phyloP scores from a whole-genome alignment of 257 asterid genomes.

The Ballota nigra region DNA sequence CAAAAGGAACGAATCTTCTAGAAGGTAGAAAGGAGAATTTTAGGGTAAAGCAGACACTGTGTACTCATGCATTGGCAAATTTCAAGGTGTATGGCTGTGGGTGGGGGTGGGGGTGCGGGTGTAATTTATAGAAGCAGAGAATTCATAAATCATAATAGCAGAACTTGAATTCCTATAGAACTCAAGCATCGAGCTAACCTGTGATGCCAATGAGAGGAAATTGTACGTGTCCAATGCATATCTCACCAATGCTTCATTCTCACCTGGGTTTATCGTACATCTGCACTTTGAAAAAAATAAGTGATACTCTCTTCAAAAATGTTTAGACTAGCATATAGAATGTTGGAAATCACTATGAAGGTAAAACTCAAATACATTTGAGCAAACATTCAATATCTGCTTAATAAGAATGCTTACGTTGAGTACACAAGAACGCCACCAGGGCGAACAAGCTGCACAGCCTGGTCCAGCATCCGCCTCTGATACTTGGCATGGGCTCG shows the following conservation, averaged over 20 bases:
- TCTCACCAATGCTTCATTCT: slow-evolving; percentile 93
- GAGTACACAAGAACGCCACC: slow-evolving; percentile 96
- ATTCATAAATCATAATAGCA: not conserved
- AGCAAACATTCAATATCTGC: not conserved
- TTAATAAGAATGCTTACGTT: slow-evolving; percentile 56
- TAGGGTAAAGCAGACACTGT: too few relatives aligned
- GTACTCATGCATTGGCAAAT: too few relatives aligned
- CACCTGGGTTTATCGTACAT: slow-evolving; percentile 97
- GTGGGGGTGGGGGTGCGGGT: too few relatives aligned
- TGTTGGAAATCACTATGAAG: slow-evolving; percentile 2
- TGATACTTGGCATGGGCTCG: slow-evolving; percentile 85
- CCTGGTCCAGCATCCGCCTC: slow-evolving; percentile 92
- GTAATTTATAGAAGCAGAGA: not conserved
- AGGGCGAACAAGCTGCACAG: slow-evolving; percentile 96
- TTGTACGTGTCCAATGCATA: slow-evolving; percentile 83
- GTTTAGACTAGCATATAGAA: not conserved
- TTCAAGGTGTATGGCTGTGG: too few relatives aligned
- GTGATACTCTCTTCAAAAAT: slow-evolving; percentile 17
- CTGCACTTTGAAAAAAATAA: slow-evolving; percentile 42
- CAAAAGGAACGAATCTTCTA: too few relatives aligned
- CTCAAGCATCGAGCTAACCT: slow-evolving; percentile 48
- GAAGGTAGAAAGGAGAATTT: too few relatives aligned
- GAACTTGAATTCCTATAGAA: not conserved
- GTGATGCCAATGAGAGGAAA: slow-evolving; percentile 82
- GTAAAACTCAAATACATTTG: not conserved